A percentile compares a stretch with the other conserved stretches of the same genome.
These are phyloP conservation scores for Amanita exitialis DNA, from an alignment of 768 basidiomycete species.

Conservation along the genomic window DNA sequence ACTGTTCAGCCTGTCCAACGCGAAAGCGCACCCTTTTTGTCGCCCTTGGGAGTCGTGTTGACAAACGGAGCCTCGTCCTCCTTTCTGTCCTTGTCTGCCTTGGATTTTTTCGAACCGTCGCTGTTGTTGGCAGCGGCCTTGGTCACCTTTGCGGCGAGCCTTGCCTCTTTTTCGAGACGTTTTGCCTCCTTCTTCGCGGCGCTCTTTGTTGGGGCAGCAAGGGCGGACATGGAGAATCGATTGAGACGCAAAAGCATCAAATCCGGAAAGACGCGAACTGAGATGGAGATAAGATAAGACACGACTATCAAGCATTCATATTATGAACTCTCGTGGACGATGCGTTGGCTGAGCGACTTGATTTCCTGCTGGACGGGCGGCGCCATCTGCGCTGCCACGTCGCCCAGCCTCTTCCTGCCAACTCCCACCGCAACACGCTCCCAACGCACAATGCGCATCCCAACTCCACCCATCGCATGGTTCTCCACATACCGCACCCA, in stretches of 20 bases:
- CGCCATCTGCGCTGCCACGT: constrained; percentile 11
- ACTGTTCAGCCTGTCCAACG: background rate
- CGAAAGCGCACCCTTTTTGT: constrained; percentile 69
- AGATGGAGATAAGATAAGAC: constrained; percentile 8
- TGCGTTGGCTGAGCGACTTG: background rate
- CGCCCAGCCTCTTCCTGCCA: constrained; percentile 19
- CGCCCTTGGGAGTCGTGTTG: constrained; percentile 80
- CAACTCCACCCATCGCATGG: constrained; percentile 79
- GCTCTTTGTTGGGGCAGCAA: constrained; percentile 1
- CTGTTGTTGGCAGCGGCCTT: constrained; percentile 23
- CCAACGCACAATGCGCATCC: constrained; percentile 75
- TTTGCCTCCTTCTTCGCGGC: constrained; percentile 84
- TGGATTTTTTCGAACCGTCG: constrained; percentile 56
- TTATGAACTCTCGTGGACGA: too few species aligned
- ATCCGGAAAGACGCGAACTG: constrained; percentile 8
- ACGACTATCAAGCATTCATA: too few species aligned
- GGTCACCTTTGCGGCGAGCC: constrained; percentile 60
- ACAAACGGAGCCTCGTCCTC: constrained; percentile 69
- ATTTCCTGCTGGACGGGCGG: too few species aligned
- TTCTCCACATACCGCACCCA: constrained; percentile 73
- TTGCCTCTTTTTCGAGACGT: constrained; percentile 68
- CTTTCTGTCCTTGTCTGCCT: constrained; percentile 66
- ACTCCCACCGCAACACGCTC: constrained; percentile 50
- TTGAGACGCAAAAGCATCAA: constrained; percentile 12
- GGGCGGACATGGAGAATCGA: constrained; percentile 8